phyloP scores from a whole-genome alignment of 768 basidiomycete genomes.

The Serendipita indica region DNA sequence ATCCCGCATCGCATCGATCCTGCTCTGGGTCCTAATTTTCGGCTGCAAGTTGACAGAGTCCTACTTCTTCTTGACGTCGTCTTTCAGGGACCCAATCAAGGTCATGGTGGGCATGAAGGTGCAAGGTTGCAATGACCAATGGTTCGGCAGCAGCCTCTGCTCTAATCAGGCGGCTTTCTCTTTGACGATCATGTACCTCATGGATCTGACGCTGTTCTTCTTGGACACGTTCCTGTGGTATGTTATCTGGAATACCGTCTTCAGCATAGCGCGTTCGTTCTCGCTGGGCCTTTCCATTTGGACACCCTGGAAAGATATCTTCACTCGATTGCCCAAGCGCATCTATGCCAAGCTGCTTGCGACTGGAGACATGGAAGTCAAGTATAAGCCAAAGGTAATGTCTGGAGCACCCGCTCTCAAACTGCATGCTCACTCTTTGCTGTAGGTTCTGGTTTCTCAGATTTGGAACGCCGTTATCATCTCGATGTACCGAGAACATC shows the following conservation, averaged over 20 bases:
- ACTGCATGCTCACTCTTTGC: conserved; percentile 4
- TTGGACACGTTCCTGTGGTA: conserved; percentile 99
- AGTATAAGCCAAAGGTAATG: conserved; percentile 96
- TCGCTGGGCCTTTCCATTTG: conserved; percentile 87
- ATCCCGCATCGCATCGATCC: conserved; percentile 62
- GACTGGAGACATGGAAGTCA: conserved; percentile 90
- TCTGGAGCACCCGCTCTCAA: no score
- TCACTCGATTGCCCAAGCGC: conserved; percentile 85
- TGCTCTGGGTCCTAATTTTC: conserved; percentile 86
- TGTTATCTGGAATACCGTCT: conserved; percentile 97
- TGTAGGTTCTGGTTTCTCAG: conserved; percentile 87
- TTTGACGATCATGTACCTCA: conserved; percentile 94
- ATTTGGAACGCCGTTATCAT: conserved; percentile 99
- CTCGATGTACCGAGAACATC: conserved; percentile 98
- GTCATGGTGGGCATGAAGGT: conserved; percentile 97
- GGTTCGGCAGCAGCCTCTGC: conserved; percentile 74
- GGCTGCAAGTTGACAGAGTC: conserved; percentile 94
- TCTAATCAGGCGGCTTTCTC: conserved; percentile 90
- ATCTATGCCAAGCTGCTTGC: conserved; percentile 93
- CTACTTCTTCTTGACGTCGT: conserved; percentile 94
- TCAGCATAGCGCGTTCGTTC: conserved; percentile 79
- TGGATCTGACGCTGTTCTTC: conserved; percentile 96
- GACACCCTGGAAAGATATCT: conserved; percentile 99
- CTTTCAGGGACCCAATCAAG: conserved; percentile 82
- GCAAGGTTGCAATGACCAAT: conserved; percentile 75